Percentiles rank a stretch among this genome's conserved stretches.
Evolutionary conservation across 2,329 filamentous ascomycete genomes (phyloP).

Genomic region (Phyllosticta citriasiana): DNA sequence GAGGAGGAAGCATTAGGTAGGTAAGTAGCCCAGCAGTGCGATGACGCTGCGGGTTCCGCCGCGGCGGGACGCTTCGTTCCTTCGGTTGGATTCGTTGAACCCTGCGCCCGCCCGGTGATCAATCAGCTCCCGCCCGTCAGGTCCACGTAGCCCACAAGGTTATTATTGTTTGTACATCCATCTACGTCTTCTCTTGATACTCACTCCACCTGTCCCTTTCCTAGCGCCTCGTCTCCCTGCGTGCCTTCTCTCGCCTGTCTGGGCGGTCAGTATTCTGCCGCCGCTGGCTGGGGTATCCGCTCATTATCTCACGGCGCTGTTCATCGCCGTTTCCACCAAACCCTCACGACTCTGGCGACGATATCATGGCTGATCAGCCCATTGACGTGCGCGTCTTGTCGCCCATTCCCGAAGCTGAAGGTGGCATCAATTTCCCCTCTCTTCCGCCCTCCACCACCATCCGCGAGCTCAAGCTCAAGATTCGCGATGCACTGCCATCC

Average conservation of each 20-base stretch:
- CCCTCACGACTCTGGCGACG: neutral
- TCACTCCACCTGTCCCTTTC: neutral
- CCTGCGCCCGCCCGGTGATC: conserved; percentile 4
- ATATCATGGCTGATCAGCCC: conserved; percentile 1
- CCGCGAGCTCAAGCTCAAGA: conserved; percentile 41
- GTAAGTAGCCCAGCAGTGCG: neutral
- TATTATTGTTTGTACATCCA: too few relatives aligned
- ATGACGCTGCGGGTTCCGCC: conserved; percentile 7
- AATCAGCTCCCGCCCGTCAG: neutral
- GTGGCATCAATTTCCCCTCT: conserved; percentile 22
- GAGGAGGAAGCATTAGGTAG: too few relatives aligned
- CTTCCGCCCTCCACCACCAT: conserved; percentile 35
- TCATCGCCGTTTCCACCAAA: neutral
- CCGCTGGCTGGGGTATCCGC: neutral
- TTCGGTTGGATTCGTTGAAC: neutral
- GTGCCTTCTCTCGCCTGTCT: neutral
- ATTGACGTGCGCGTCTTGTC: conserved; percentile 31
- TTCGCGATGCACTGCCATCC: conserved; percentile 39
- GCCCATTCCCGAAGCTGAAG: conserved; percentile 28
- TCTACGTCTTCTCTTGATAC: too few relatives aligned
- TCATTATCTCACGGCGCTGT: neutral
- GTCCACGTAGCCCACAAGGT: neutral
- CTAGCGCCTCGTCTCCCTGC: neutral
- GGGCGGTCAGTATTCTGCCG: neutral
- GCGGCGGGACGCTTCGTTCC: neutral